Evolutionary conservation across 345 rosid genomes (phyloP), one percentile per base, ranked within the genome.

Genomic region (Combretum micranthum): DNA sequence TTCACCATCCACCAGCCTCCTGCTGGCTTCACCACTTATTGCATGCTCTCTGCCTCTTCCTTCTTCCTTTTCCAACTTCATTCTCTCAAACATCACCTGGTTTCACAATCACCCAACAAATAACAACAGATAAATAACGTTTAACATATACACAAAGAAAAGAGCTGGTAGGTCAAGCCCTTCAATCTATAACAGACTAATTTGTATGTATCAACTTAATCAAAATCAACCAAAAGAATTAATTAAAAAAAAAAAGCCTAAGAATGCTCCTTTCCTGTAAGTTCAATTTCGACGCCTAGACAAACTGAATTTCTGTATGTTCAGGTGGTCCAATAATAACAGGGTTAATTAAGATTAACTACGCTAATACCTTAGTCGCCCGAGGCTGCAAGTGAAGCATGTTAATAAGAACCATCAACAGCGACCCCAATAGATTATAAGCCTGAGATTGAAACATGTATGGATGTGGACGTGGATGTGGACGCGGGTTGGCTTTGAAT

Each of bases 1-100:
- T n/a, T 55, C 6, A 52, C 53, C 42, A 25, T 56, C 55, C 53
- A 0, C 17, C 37, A 21, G 32, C 44, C 43, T 9, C 3, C 22
- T 18, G 48, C 15, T 57, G 4, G 15, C 50, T 15, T 45, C 52
- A 14, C 50, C 63, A 1, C 53, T 32, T 1, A 4, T n/a, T n/a
- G n/a, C 21, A 39, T 47, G 60, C 17, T 73, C 89, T 55, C 74
- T 64, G 55, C 95, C 93, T 69, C 87, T 69, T 37, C 89, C 88
- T 67, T 86, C 97, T 56, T 92, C 93, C 63, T 86, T 92, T 49
- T 84, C 95, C 44, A 79, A 53, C 70, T 77, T 91, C 72, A 79
- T 67, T 63, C 79, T 64, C 77, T 88, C 90, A 55, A 80, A 77
- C 95, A 88, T 88, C 0, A 73, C 82, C 95, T 86, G 3, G 22